These are phyloP conservation scores for Austroboletus novae-zelandiae DNA, from an alignment of 1,284 basidiomycete genomes.

Conservation along the genomic window DNA sequence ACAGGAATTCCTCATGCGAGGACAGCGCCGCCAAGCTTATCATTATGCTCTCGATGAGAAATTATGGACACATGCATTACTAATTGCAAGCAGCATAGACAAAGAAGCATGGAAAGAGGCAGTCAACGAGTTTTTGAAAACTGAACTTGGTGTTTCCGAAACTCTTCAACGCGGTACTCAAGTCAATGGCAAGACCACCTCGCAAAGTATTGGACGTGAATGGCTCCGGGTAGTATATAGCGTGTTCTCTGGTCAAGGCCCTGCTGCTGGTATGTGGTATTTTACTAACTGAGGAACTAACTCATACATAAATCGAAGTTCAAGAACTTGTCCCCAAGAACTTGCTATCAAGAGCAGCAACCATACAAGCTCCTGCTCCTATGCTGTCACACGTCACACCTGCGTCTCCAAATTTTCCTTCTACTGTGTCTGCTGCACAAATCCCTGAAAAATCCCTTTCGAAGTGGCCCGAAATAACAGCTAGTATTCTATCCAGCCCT, in stretches of 20 bases:
- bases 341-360: conserved; percentile 40
- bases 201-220: conserved; percentile 55
- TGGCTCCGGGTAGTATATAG: conserved; percentile 82
- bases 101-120: conserved; percentile 93
- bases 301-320: conserved; percentile 44
- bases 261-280: conserved; percentile 60
- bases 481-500: conserved; percentile 81
- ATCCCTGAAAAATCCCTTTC: conserved; percentile 59
- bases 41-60: conserved; percentile 85
- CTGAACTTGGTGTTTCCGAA: conserved; percentile 63
- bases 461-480: conserved; percentile 85
- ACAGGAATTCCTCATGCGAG: conserved; percentile 74
- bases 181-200: conserved; percentile 13
- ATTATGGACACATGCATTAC: conserved; percentile 94
- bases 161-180: conserved; percentile 15
- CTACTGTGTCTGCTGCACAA: conserved; percentile 39
- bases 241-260: conserved; percentile 81
- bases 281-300: background rate
- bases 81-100: conserved; percentile 92
- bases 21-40: conserved; percentile 86
- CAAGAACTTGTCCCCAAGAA: conserved; percentile 73
- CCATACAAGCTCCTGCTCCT: conserved; percentile 40
- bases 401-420: conserved; percentile 61
- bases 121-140: conserved; percentile 81
- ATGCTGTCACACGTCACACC: conserved; percentile 49